phyloP scores from a whole-genome alignment of 139 green algal species.

The Trebouxia sp. region DNA sequence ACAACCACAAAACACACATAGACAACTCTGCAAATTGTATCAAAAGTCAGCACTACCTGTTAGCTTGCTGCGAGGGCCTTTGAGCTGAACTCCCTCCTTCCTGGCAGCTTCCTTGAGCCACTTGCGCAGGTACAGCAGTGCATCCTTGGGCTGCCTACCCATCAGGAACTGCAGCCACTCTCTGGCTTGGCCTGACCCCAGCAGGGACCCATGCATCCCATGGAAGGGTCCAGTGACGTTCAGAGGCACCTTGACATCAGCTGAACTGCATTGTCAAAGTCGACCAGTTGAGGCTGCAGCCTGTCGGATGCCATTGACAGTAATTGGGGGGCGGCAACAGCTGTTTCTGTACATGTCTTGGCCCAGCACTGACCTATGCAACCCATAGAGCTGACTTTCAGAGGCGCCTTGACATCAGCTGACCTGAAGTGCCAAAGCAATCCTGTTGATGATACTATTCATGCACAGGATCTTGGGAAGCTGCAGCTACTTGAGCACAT shows the following conservation, averaged over 20 bases:
- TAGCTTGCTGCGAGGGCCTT: constrained; percentile 33
- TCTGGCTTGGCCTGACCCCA: constrained; percentile 25
- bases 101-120: constrained; percentile 63
- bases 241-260: constrained; percentile 30
- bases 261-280: not conserved
- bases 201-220: constrained; percentile 16
- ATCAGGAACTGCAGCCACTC: constrained; percentile 56
- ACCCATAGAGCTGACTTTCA: too few species aligned
- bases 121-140: constrained; percentile 56
- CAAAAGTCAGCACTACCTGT: not conserved
- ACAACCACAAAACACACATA: not conserved
- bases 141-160: constrained; percentile 45
- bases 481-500: too few species aligned
- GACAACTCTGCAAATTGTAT: too few species aligned
- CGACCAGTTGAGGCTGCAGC: too few species aligned
- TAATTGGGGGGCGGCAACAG: too few species aligned
- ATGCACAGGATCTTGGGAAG: too few species aligned
- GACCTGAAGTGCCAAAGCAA: too few species aligned
- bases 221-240: constrained; percentile 35
- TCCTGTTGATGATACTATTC: too few species aligned
- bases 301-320: too few species aligned
- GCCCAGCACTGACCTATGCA: too few species aligned
- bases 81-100: constrained; percentile 47
- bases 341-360: too few species aligned
- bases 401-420: too few species aligned